Evolutionary conservation across 208 protist genomes (phyloP).

Genomic region (Leishmania aethiopica): DNA sequence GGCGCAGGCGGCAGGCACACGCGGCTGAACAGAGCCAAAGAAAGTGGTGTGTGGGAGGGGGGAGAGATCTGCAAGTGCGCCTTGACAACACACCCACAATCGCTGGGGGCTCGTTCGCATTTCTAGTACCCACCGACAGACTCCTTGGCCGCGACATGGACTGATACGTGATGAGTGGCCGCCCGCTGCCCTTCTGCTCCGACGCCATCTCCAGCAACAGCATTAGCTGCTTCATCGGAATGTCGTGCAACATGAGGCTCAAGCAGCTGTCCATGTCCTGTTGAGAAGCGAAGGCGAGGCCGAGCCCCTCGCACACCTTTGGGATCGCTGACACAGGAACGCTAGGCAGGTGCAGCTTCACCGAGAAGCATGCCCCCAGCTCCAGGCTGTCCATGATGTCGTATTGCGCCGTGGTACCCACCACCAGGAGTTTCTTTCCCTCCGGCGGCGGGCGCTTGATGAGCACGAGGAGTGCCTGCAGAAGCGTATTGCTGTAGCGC

Average conservation of each 20-base stretch:
- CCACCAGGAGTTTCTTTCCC: conserved; percentile 93
- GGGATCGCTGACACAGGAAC: conserved; percentile 47
- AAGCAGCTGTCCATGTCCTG: conserved; percentile 37
- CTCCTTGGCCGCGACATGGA: conserved; percentile 58
- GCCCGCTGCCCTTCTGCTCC: conserved; percentile 34
- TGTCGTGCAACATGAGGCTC: conserved; percentile 29
- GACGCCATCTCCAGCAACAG: conserved; percentile 84
- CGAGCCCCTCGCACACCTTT: conserved; percentile 44
- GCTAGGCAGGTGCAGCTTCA: conserved; percentile 69
- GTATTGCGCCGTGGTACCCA: conserved; percentile 94
- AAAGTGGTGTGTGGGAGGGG: neutral
- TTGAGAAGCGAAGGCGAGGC: conserved; percentile 44
- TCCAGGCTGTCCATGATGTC: conserved; percentile 93
- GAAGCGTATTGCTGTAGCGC: conserved; percentile 98
- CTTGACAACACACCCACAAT: neutral
- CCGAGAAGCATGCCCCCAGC: conserved; percentile 90
- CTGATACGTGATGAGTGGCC: conserved; percentile 37
- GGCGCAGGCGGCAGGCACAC: no score
- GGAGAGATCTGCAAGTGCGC: neutral
- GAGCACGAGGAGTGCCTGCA: conserved; percentile 97
- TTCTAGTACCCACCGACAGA: conserved; percentile 45
- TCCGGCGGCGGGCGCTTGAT: conserved; percentile 94
- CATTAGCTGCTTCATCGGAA: conserved; percentile 86
- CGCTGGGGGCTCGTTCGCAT: neutral
- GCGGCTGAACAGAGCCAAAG: neutral